phyloP scores from a whole-genome alignment of 805 yeast species.

The Kodamaea sagamina region DNA sequence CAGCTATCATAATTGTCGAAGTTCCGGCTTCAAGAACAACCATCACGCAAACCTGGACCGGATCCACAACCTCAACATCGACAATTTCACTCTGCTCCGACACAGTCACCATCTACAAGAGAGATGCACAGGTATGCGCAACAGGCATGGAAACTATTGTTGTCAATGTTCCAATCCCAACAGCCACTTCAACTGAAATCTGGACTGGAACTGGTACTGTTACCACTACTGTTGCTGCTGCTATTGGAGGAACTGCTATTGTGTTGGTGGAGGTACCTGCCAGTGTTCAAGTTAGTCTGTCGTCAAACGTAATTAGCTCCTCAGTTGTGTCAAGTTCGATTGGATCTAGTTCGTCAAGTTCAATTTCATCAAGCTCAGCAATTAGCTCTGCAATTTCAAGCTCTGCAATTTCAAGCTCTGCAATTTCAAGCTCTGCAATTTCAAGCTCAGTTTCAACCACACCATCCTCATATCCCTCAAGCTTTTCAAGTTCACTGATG shows the following conservation, averaged over 20 bases:
- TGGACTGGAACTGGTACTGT: slow-evolving; percentile 3
- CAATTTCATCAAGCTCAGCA: neutral
- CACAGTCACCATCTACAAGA: too few relatives aligned
- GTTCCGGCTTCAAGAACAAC: slow-evolving; percentile 16
- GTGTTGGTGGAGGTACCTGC: slow-evolving; percentile 12
- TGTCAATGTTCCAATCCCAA: slow-evolving; percentile 10
- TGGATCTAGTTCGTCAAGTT: neutral
- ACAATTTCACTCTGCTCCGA: slow-evolving; percentile 15
- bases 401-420: neutral
- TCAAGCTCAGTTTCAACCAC: neutral
- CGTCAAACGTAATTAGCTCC: too few relatives aligned
- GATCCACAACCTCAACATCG: slow-evolving; percentile 11
- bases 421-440: neutral
- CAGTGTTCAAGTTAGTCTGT: too few relatives aligned
- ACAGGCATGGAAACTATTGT: slow-evolving; percentile 16
- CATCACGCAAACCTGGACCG: slow-evolving; percentile 18
- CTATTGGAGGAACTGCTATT: slow-evolving; percentile 15
- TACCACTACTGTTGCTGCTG: slow-evolving; percentile 11
- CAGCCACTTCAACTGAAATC: neutral
- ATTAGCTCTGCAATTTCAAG: neutral
- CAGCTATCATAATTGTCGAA: slow-evolving; percentile 15
- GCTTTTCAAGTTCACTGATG: neutral
- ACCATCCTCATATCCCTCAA: neutral
- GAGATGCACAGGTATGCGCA: neutral
- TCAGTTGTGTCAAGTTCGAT: too few relatives aligned